phyloP scores from a whole-genome alignment of 192 early-diverging fungal genomes.

The Coemansia reversa region DNA sequence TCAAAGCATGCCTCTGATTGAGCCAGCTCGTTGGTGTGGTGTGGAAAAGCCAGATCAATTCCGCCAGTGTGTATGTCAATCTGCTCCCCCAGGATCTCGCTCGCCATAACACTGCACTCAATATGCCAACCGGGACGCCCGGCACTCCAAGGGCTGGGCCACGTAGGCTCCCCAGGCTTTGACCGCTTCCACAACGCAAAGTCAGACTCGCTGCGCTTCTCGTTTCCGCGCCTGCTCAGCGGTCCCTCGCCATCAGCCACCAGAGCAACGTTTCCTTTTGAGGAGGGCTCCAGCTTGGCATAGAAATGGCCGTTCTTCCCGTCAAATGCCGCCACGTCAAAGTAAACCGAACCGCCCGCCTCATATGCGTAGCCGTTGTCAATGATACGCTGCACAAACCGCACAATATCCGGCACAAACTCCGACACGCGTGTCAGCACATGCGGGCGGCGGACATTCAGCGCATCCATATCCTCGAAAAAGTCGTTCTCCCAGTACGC shows the following conservation, averaged over 20 bases:
- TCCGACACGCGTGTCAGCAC: conserved; percentile 93
- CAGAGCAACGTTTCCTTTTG: conserved; percentile 75
- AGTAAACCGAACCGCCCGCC: conserved; percentile 80
- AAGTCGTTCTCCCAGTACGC: conserved; percentile 93
- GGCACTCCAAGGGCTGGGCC: conserved; percentile 89
- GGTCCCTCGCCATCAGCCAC: conserved; percentile 88
- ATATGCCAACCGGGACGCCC: conserved; percentile 99
- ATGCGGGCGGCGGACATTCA: conserved; percentile 85
- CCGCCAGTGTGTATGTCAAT: conserved; percentile 97
- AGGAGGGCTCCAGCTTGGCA: conserved; percentile 91
- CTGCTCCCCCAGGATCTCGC: conserved; percentile 79
- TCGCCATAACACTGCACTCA: conserved; percentile 99
- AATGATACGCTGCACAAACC: conserved; percentile 89
- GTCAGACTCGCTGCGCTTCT: conserved; percentile 74
- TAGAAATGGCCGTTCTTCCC: conserved; percentile 82
- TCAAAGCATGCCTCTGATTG: conserved; percentile 92
- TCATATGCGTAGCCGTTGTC: conserved; percentile 95
- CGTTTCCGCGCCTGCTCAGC: conserved; percentile 63
- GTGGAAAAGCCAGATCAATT: conserved; percentile 94
- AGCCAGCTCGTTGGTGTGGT: conserved; percentile 98
- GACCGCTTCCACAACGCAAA: conserved; percentile 97
- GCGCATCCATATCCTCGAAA: conserved; percentile 88
- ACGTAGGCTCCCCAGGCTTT: conserved; percentile 91
- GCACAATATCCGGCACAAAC: conserved; percentile 92
- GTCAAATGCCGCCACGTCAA: conserved; percentile 85